A percentile compares a stretch with the other conserved stretches of the same genome.
phyloP scores from a whole-genome alignment of 345 rosid genomes.

The Physaria fendleri region DNA sequence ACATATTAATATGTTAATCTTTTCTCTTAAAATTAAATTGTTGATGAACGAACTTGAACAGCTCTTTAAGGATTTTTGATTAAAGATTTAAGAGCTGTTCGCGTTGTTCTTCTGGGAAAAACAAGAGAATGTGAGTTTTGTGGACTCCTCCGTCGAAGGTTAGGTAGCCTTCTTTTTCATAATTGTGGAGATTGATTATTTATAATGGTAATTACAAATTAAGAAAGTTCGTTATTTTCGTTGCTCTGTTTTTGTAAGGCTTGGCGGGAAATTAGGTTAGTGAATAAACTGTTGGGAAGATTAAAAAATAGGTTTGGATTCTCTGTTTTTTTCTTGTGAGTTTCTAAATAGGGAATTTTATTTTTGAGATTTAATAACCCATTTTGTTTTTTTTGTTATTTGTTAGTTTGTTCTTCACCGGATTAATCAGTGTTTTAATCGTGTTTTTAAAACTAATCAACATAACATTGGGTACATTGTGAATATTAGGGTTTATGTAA shows the following conservation, averaged over 20 bases:
- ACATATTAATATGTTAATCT: conserved; percentile 13
- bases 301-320: conserved; percentile 28
- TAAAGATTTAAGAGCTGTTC: conserved; percentile 15
- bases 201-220: conserved; percentile 20
- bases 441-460: background rate
- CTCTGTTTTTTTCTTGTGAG: conserved; percentile 10
- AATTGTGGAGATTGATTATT: conserved; percentile 7
- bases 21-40: conserved; percentile 1
- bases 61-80: conserved; percentile 6
- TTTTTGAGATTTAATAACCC: conserved; percentile 11
- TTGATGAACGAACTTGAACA: conserved; percentile 28
- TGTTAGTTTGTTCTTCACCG: conserved; percentile 10
- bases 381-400: too few relatives aligned
- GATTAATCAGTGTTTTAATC: conserved; percentile 18
- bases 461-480: background rate
- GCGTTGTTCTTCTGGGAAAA: conserved; percentile 12
- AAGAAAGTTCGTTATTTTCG: conserved; percentile 25
- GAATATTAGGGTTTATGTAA: background rate
- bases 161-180: conserved; percentile 17
- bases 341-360: conserved; percentile 25
- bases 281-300: conserved; percentile 8
- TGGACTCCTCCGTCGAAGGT: conserved; percentile 30
- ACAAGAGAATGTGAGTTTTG: conserved; percentile 6
- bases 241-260: conserved; percentile 25
- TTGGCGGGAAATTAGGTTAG: conserved; percentile 21